phyloP scores from a whole-genome alignment of 441 rosid species.

The Erysimum cheiri region DNA sequence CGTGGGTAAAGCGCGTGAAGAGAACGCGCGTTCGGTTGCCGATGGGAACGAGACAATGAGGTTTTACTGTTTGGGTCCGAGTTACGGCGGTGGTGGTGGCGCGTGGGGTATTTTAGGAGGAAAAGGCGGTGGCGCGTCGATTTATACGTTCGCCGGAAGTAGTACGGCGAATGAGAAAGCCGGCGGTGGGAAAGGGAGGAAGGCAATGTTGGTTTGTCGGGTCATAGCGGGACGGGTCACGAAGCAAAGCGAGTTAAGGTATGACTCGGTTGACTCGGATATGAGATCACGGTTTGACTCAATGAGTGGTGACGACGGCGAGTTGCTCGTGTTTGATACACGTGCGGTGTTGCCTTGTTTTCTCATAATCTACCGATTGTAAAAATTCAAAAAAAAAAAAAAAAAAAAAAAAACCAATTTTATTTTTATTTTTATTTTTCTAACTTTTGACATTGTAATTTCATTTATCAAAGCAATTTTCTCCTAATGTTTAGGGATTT shows the following conservation, averaged over 20 bases:
- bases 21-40: conserved; percentile 80
- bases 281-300: conserved; percentile 75
- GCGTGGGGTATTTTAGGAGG: conserved; percentile 65
- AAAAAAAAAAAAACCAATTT: background rate
- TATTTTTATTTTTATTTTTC: conserved; percentile 5
- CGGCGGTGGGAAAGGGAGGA: conserved; percentile 83
- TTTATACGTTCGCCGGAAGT: conserved; percentile 80
- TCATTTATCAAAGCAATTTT: conserved; percentile 62
- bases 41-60: conserved; percentile 98
- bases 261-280: conserved; percentile 54
- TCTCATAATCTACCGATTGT: conserved; percentile 85
- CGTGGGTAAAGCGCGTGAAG: conserved; percentile 54
- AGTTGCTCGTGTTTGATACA: conserved; percentile 83
- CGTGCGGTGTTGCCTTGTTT: conserved; percentile 94
- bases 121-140: conserved; percentile 68
- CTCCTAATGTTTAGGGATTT: conserved; percentile 25
- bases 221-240: conserved; percentile 88
- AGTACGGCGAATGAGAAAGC: conserved; percentile 79
- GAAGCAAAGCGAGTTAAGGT: conserved; percentile 51
- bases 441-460: conserved; percentile 29
- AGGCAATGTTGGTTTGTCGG: conserved; percentile 88
- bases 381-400: conserved; percentile 44
- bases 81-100: conserved; percentile 49
- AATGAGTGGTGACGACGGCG: conserved; percentile 79
- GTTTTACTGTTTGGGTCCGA: conserved; percentile 79